A percentile compares a stretch with the other conserved stretches of the same genome.
Evolutionary conservation across 176 grass and related monocot species (phyloP).

Genomic region (Leersia perrieri): DNA sequence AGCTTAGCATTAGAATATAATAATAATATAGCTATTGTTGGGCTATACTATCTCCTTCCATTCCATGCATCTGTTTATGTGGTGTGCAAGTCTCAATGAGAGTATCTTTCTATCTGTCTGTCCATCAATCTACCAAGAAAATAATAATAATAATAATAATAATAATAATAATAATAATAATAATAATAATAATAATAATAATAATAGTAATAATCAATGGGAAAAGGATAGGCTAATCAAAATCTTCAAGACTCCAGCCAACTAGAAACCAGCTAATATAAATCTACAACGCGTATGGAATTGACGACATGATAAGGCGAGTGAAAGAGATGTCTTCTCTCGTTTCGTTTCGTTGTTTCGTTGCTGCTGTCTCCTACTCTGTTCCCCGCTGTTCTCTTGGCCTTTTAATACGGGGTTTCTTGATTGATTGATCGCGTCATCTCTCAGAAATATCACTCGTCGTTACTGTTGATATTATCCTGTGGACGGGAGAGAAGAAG

Average conservation of each 20-base stretch:
- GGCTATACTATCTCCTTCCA: neutral
- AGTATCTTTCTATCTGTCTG: slow-evolving; percentile 11
- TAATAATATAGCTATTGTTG: neutral
- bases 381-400: neutral
- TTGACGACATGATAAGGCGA: neutral
- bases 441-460: slow-evolving; percentile 14
- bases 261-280: slow-evolving; percentile 21
- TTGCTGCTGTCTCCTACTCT: neutral
- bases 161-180: too few species aligned
- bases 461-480: neutral
- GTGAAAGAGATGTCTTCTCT: slow-evolving; percentile 4
- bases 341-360: neutral
- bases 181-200: too few species aligned
- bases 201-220: neutral
- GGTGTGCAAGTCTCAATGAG: slow-evolving; percentile 26
- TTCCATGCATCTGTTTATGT: neutral
- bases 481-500: neutral
- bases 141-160: too few species aligned
- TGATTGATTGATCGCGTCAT: neutral
- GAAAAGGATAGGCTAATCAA: neutral
- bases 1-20: neutral
- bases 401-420: neutral
- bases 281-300: slow-evolving; percentile 21
- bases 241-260: slow-evolving; percentile 15
- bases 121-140: neutral